These are phyloP conservation scores for Salix udensis DNA, from an alignment of 345 rosid genomes.

Conservation along the genomic window DNA sequence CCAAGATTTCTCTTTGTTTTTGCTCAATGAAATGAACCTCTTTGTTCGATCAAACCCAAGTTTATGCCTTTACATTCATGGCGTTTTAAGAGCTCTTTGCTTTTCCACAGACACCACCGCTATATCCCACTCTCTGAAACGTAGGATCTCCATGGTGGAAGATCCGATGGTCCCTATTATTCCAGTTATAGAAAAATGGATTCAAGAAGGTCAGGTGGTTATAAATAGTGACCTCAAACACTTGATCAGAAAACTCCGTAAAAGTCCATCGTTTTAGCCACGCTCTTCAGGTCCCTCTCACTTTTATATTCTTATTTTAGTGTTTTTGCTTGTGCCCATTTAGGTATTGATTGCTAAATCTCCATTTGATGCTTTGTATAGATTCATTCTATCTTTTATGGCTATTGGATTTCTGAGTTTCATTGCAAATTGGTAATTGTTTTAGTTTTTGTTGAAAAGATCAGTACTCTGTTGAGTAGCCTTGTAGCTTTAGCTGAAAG, in stretches of 20 bases:
- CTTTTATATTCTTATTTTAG: neutral
- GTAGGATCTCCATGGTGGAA: neutral
- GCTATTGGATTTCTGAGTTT: no score
- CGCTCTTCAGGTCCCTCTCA: conserved; percentile 9
- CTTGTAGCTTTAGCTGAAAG: no score
- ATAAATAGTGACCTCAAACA: neutral
- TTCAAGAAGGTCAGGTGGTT: neutral
- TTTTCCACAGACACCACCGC: neutral
- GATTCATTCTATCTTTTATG: no score
- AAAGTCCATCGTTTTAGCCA: conserved; percentile 4
- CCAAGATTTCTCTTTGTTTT: neutral
- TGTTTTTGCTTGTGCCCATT: no score
- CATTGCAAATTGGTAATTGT: no score
- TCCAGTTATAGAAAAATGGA: conserved; percentile 11
- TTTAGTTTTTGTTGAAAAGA: no score
- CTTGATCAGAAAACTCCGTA: neutral
- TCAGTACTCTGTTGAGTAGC: no score
- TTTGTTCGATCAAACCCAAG: conserved; percentile 1
- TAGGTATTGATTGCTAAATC: no score
- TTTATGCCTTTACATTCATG: neutral
- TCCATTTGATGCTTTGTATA: no score
- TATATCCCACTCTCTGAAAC: neutral
- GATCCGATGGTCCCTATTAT: conserved; percentile 6
- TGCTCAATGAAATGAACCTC: neutral
- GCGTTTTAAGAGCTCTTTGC: neutral